phyloP scores from a whole-genome alignment of 176 grass and related monocot genomes.

The Oryza punctata region DNA sequence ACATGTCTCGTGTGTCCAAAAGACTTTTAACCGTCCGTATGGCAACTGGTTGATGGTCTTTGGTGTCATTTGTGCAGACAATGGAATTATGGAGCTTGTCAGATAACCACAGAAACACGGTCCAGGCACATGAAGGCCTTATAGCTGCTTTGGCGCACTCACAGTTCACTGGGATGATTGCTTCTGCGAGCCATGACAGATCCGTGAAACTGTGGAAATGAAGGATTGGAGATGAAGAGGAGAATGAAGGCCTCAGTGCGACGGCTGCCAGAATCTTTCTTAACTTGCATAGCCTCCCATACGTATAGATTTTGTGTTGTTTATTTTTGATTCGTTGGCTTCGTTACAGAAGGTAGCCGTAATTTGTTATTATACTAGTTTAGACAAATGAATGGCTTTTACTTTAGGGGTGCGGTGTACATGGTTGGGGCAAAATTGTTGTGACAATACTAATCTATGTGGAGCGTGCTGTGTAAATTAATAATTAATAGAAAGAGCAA shows the following conservation, averaged over 20 bases:
- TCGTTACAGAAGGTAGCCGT: slow-evolving; percentile 8
- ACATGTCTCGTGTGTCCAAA: neutral
- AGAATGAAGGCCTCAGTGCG: neutral
- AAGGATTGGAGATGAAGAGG: neutral
- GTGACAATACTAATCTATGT: neutral
- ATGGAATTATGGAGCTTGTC: slow-evolving; percentile 83
- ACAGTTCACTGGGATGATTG: slow-evolving; percentile 53
- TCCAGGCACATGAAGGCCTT: slow-evolving; percentile 72
- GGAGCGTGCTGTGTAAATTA: neutral
- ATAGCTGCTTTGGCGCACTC: slow-evolving; percentile 70
- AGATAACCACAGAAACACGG: slow-evolving; percentile 51
- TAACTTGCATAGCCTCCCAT: neutral
- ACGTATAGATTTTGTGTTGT: neutral
- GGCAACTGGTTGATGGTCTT: neutral
- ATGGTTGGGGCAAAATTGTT: neutral
- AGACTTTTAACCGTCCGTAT: neutral
- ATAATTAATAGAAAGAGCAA: neutral
- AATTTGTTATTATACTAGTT: too few species aligned
- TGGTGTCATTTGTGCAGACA: slow-evolving; percentile 53
- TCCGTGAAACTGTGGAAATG: slow-evolving; percentile 95
- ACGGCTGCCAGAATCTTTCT: neutral
- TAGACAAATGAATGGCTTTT: neutral
- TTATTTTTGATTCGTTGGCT: neutral
- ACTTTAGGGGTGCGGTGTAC: slow-evolving; percentile 2
- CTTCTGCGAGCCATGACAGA: slow-evolving; percentile 92